phyloP scores from a whole-genome alignment of 139 green algal genomes.

The Chara braunii region DNA sequence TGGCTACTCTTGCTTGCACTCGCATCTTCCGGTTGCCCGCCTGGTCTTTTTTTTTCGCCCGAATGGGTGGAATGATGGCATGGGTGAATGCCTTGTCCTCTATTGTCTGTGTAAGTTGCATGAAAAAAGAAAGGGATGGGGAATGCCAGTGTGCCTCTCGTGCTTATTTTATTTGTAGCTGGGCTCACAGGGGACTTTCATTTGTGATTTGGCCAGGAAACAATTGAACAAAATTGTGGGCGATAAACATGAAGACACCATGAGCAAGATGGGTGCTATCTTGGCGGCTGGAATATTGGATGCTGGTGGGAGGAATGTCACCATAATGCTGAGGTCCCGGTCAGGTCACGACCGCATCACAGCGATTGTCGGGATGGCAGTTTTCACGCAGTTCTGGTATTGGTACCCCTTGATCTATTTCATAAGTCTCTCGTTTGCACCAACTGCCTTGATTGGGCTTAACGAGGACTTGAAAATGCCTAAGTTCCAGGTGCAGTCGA shows the following conservation, averaged over 20 bases:
- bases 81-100: no score
- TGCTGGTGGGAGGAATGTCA: conserved; percentile 85
- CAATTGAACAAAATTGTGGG: conserved; percentile 69
- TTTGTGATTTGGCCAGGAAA: conserved; percentile 37
- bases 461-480: conserved; percentile 72
- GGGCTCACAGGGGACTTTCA: background rate
- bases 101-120: no score
- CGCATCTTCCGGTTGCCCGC: no score
- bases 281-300: conserved; percentile 90
- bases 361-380: conserved; percentile 70
- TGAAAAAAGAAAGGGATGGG: no score
- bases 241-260: conserved; percentile 90
- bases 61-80: no score
- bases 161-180: no score
- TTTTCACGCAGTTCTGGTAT: conserved; percentile 99
- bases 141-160: no score
- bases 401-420: conserved; percentile 95
- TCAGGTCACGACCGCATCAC: conserved; percentile 76
- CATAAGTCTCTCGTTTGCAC: conserved; percentile 71
- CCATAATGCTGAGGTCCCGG: conserved; percentile 62
- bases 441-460: conserved; percentile 79
- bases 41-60: no score
- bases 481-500: conserved; percentile 49
- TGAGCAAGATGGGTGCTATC: conserved; percentile 90
- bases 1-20: no score